phyloP scores from a whole-genome alignment of 2,329 filamentous ascomycete species.

The Neurospora sp. region DNA sequence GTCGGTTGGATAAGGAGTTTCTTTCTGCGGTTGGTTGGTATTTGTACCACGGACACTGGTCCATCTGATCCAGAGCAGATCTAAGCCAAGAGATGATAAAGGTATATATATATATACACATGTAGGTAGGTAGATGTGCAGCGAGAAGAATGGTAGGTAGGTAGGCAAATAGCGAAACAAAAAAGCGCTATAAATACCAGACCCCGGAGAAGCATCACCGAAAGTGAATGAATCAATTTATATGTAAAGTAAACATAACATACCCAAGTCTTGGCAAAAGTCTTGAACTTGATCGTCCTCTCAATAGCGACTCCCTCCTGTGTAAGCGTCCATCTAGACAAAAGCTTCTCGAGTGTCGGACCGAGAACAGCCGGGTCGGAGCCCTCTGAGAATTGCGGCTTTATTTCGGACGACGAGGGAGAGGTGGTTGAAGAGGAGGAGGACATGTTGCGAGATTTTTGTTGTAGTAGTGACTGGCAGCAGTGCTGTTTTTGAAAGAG shows the following conservation, averaged over 20 bases:
- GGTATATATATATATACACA: no score
- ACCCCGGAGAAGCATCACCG: not conserved
- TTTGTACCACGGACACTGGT: no score
- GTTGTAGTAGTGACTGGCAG: not conserved
- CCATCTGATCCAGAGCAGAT: no score
- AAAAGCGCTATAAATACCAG: no score
- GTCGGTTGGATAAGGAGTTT: no score
- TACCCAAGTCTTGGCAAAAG: constrained; percentile 57
- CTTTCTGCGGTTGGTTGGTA: no score
- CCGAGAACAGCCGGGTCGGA: constrained; percentile 31
- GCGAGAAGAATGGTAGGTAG: no score
- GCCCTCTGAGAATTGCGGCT: constrained; percentile 33
- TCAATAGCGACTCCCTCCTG: constrained; percentile 45
- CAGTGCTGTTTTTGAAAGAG: not conserved
- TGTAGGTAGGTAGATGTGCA: no score
- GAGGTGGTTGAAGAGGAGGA: not conserved
- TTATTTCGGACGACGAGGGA: not conserved
- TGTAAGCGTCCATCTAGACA: constrained; percentile 40
- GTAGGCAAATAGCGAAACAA: no score
- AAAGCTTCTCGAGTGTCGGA: constrained; percentile 26
- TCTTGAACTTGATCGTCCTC: constrained; percentile 54
- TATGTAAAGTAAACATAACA: constrained; percentile 16
- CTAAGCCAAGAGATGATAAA: no score
- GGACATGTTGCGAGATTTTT: constrained; percentile 3
- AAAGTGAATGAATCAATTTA: not conserved